Base-by-base conservation (phyloP, 768 basidiomycete genomes). In the Lentinula lateritia region DNA sequence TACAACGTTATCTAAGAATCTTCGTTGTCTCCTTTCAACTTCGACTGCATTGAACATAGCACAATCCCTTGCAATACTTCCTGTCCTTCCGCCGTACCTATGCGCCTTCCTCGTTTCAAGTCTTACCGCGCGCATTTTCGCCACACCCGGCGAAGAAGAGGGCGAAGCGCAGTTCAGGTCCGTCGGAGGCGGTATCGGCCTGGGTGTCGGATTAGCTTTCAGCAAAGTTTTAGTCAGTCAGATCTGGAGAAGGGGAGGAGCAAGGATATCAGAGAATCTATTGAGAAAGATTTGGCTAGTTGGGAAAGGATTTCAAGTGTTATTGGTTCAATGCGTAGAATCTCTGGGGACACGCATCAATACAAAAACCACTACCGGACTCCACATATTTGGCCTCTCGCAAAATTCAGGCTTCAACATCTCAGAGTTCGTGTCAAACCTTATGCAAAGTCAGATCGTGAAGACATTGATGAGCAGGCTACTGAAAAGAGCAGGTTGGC, bases 151-250 rank as follows among this genome's bases (percentile, higher is more conserved):
- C 38, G 88, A 90, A 68, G 80, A 88, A 67, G 89, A 90, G 67
- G 80, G 82, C 35, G 73, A 81, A 53, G 87, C 88, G n/a, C 88
- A 90, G 71, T 89, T 83, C 71, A 88, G 89, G 71, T 76, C 84
- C 50, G 75, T 86, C 8, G 80, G 86, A 28, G 87, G 86, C 2
- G 81, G 81, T 2, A 72, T 60, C 70, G 76, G 41, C 39, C 69
- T 43, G 70, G 73, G 50, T 61, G 67, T 32, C 68, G 69, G 46
- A 12, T 46, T 48, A 15, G 38, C 41, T 41, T 15, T 32, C 5
- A 23, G 53, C 18, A 56, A 32, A 42, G 41, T 16, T 13, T 12
- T 43, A 23, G 18, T 23, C 18, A 42, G 39, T 18, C 15, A 8
- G 15, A 56, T 56, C n/a, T 56, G 55, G 39, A 56, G 3, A 13